These are phyloP conservation scores for Magnusiomyces tetraspermus DNA, from an alignment of 1,139 yeast genomes.

Conservation along the genomic window DNA sequence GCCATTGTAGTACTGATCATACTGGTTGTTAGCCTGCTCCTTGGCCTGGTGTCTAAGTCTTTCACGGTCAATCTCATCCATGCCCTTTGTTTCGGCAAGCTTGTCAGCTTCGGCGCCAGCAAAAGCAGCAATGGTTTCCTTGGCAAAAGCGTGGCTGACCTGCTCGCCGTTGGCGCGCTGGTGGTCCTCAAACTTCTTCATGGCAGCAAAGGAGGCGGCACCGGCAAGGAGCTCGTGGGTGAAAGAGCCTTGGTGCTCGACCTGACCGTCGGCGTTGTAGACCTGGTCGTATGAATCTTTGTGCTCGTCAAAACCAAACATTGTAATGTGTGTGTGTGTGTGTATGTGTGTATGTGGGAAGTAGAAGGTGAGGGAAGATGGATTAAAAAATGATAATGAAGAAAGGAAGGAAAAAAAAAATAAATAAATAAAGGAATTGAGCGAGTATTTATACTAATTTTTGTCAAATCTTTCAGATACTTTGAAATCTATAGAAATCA, in stretches of 20 bases:
- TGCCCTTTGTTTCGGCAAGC: constrained; percentile 30
- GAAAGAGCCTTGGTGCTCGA: constrained; percentile 25
- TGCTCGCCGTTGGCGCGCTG: constrained; percentile 28
- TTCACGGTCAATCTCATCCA: constrained; percentile 36
- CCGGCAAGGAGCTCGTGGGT: constrained; percentile 31
- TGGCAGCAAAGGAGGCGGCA: constrained; percentile 30
- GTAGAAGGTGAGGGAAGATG: not conserved
- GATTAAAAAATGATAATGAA: not conserved
- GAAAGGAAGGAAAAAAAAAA: not conserved
- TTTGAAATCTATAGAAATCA: no score
- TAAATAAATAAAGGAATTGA: no score
- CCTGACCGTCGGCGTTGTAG: constrained; percentile 2
- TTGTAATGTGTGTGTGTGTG: constrained; percentile 8
- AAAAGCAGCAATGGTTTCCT: constrained; percentile 28
- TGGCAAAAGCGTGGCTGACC: constrained; percentile 27
- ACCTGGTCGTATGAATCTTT: constrained; percentile 19
- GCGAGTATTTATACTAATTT: no score
- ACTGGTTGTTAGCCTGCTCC: constrained; percentile 22
- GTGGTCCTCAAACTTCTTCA: constrained; percentile 25
- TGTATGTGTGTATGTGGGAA: not conserved
- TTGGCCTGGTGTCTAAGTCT: constrained; percentile 25
- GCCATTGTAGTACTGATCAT: constrained; percentile 29
- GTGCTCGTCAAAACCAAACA: constrained; percentile 24
- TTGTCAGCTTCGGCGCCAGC: constrained; percentile 33
- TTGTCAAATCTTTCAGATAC: no score